Base-by-base conservation (phyloP, 192 early-diverging fungal genomes). In the Backusella macrospora region DNA sequence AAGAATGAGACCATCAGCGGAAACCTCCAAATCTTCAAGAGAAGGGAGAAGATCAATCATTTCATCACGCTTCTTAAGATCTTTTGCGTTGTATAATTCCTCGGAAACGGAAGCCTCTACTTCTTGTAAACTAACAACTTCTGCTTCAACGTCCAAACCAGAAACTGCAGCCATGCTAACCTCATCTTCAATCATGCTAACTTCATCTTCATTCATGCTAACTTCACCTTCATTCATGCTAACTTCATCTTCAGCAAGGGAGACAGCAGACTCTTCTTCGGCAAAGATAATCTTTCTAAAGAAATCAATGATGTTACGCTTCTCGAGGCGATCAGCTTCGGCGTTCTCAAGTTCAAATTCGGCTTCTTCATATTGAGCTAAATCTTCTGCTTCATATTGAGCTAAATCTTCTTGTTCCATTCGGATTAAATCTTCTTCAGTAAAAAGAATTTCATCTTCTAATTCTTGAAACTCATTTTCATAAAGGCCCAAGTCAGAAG, bases 41-140 rank as follows among this genome's bases (percentile, higher is more conserved):
- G 47, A n/a, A 55, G 49, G 49, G 12, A 55, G 49, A 8, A 21
- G 7, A 55, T 16, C 49, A 55, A 16, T 15, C n/a, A 42, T 21
- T 15, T 66, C 23, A 43, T 13, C 65, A 66, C 65, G 38, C 65
- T 66, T 66, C 37, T 66, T 66, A n/a, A 66, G 37, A 66, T 66
- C 65, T 1, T 40, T 40, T 18, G 40, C 65, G 16, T 42, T 66
- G 65, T 39, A 14, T 0, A 66, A 40, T 39, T 66, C n/a, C n/a
- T 66, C 37, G 16, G 39, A 12, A 65, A 14, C 64, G 15, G 14
- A 16, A 7, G 16, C 64, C 29, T 34, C 29, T 34, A 34, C 29
- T 34, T 34, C 29, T 34, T 34, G 29, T 34, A 1, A 0, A 34
- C 29, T 34, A n/a, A 21, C 34, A 8, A n/a, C 64, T 37, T 65